Evolutionary conservation across 2,329 filamentous ascomycete genomes (phyloP), one percentile per base, ranked within the genome.

Genomic region (Cladorrhinum sp.): DNA sequence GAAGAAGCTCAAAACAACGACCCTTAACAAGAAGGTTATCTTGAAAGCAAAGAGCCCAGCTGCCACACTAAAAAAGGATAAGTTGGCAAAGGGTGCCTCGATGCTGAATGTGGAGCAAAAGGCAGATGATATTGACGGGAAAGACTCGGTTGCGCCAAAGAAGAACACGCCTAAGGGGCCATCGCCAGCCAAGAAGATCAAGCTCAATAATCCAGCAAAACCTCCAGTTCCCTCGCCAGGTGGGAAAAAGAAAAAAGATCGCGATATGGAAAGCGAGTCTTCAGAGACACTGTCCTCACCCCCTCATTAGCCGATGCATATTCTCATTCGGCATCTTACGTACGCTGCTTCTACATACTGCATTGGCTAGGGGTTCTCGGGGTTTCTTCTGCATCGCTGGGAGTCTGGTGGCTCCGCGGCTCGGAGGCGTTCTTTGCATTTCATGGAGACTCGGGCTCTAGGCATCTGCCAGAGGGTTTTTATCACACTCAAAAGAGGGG

Each of bases 241-340:
- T n/a, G 70, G 79, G 24, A 79, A 79, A 22, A 83, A 81, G 67
- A 79, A 79, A 18, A 76, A 77, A 50, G 76, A 79, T 50, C 76
- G 77, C 18, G 82, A 84, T 51, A 78, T 73, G 48, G 80, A 79
- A 63, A 84, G 82, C 16, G 83, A 85, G 67, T 84, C 82, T 45
- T 84, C 82, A 0, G 83, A 79, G 18, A 81, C 81, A 0, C 70
- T 84, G 61, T 85, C 83, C 0, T 85, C 83, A 16, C 83, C 83
- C 18, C 80, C 80, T 2, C 70, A 56, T 22, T 66, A 58, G 51
- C 53, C 38, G 53, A 38, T 41, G 22, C 29, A 18, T 24, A 55
- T 36, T 13, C 5, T 18, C 38, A n/a, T 48, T 54, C 29, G 57
- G 52, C 56, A 48, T 59, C 51, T 23, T 60, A 27, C 50, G 56